Conservation (phyloP, 2,329 filamentous ascomycete genomes). For the Lasiodiplodia sp. region DNA sequence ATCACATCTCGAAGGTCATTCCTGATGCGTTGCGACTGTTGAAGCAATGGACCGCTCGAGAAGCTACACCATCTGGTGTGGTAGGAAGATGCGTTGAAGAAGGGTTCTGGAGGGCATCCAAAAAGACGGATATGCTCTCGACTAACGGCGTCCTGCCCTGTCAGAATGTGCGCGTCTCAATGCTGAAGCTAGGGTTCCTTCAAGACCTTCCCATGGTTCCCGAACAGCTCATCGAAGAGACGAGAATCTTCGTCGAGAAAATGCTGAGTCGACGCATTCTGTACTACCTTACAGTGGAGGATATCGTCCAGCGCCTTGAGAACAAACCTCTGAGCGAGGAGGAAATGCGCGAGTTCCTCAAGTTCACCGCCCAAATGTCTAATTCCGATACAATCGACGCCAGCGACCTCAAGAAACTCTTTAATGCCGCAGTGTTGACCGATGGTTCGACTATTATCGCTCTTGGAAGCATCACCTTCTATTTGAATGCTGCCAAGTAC, state of each 20-base stretch:
- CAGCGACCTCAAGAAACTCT: conserved; percentile 70
- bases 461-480: conserved; percentile 81
- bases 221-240: conserved; percentile 72
- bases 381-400: conserved; percentile 75
- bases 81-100: conserved; percentile 91
- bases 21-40: conserved; percentile 69
- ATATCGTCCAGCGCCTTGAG: conserved; percentile 85
- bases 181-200: conserved; percentile 77
- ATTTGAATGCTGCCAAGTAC: conserved; percentile 82
- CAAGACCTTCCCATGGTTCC: conserved; percentile 88
- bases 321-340: conserved; percentile 78
- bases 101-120: conserved; percentile 93
- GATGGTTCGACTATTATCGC: conserved; percentile 64
- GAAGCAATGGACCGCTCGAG: conserved; percentile 85
- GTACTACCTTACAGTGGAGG: conserved; percentile 83
- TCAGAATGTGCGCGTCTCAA: conserved; percentile 79
- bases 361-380: conserved; percentile 80
- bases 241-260: conserved; percentile 77
- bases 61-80: conserved; percentile 86
- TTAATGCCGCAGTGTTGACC: conserved; percentile 82
- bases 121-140: conserved; percentile 83
- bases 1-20: conserved; percentile 47
- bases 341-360: conserved; percentile 83
- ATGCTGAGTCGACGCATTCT: conserved; percentile 85
- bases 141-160: conserved; percentile 88